Conservation (phyloP, 352 stramenopile species). For the Ophiocytium majus region DNA sequence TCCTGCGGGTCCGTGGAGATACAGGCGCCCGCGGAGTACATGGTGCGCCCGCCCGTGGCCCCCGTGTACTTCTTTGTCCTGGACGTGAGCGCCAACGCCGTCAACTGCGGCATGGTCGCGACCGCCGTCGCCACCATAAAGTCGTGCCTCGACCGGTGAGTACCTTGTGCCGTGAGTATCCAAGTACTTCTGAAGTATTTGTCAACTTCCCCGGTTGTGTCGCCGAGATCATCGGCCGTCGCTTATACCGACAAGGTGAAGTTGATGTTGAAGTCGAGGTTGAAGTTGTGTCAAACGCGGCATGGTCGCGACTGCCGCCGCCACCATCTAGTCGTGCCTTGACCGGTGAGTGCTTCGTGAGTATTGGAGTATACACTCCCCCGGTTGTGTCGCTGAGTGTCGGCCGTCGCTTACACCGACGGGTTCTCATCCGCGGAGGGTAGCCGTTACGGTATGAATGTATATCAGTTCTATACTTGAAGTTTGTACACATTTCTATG, state of each 20-base stretch:
- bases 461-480: no score
- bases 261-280: no score
- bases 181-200: no score
- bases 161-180: background rate
- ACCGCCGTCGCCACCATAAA: constrained; percentile 67
- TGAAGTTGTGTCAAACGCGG: constrained; percentile 69
- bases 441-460: no score
- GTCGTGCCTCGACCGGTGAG: constrained; percentile 66
- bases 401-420: background rate
- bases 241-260: no score
- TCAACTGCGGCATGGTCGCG: constrained; percentile 71
- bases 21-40: constrained; percentile 74
- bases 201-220: no score
- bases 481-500: no score
- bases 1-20: constrained; percentile 72
- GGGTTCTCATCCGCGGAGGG: no score
- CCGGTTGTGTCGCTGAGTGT: background rate
- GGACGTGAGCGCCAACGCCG: constrained; percentile 71
- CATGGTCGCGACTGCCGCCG: constrained; percentile 66
- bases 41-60: constrained; percentile 73
- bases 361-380: no score
- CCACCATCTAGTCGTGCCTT: constrained; percentile 70
- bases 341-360: constrained; percentile 61
- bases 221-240: background rate
- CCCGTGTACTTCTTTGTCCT: constrained; percentile 80